Conservation (phyloP, 2,329 filamentous ascomycete genomes). For the Keithomyces neogunnii region DNA sequence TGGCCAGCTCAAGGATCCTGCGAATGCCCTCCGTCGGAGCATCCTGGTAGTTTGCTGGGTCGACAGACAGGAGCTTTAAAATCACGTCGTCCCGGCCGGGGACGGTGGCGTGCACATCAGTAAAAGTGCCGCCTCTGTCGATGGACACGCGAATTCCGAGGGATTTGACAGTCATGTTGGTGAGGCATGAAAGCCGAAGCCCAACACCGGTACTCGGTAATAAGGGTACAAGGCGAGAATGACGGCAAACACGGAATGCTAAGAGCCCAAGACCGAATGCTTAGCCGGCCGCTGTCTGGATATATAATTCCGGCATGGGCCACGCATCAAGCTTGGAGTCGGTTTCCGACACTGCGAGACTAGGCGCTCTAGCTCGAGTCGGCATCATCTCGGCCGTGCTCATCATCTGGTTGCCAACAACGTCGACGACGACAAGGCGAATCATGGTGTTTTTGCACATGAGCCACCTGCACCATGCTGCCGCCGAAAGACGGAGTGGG, state of each 20-base stretch:
- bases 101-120: conserved; percentile 59
- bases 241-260: too few species aligned
- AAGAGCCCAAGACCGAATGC: too few species aligned
- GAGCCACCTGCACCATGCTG: not conserved
- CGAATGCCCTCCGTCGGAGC: conserved; percentile 67
- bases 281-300: not conserved
- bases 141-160: conserved; percentile 21
- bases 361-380: too few species aligned
- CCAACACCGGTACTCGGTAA: not conserved
- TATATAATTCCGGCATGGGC: not conserved
- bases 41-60: conserved; percentile 63
- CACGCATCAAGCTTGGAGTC: not conserved
- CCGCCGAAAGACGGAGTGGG: not conserved
- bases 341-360: not conserved
- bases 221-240: too few species aligned
- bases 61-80: conserved; percentile 65
- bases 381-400: too few species aligned
- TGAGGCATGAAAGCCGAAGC: not conserved
- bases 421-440: too few species aligned
- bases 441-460: too few species aligned
- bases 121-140: conserved; percentile 47
- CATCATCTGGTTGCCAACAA: too few species aligned
- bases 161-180: conserved; percentile 14
- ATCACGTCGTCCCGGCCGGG: conserved; percentile 58
- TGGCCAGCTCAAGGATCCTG: conserved; percentile 25